Evolutionary conservation across 176 grass and related monocot genomes (phyloP).

Genomic region (Leersia perrieri): DNA sequence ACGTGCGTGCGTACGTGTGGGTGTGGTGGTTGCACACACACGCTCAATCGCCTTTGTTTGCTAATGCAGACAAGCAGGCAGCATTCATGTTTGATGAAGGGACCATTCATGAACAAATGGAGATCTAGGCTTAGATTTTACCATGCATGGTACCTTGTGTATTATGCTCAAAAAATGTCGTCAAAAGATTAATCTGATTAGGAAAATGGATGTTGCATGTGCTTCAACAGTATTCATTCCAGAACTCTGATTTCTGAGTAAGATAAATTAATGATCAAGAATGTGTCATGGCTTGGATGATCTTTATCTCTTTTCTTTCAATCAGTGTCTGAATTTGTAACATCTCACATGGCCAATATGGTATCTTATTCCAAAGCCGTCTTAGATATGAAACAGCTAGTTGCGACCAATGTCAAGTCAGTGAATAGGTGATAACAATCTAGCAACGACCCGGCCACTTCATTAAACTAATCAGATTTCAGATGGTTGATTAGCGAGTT

Average conservation of each 20-base stretch:
- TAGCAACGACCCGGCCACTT: neutral
- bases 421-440: neutral
- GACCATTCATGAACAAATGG: neutral
- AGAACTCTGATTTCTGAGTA: neutral
- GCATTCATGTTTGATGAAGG: neutral
- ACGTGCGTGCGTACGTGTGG: neutral
- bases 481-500: neutral
- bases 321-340: neutral
- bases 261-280: neutral
- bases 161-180: too few relatives aligned
- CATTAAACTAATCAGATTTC: neutral
- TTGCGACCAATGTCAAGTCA: neutral
- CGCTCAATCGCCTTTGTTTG: slow-evolving; percentile 1
- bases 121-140: slow-evolving; percentile 11
- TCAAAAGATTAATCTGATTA: neutral
- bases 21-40: neutral
- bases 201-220: neutral
- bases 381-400: neutral
- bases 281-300: neutral
- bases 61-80: neutral
- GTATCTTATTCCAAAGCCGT: neutral
- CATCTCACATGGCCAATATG: neutral
- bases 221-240: neutral
- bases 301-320: neutral
- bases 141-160: neutral